Conservation (phyloP, 176 grass and related monocot genomes). For the Cymbopogon citratus region DNA sequence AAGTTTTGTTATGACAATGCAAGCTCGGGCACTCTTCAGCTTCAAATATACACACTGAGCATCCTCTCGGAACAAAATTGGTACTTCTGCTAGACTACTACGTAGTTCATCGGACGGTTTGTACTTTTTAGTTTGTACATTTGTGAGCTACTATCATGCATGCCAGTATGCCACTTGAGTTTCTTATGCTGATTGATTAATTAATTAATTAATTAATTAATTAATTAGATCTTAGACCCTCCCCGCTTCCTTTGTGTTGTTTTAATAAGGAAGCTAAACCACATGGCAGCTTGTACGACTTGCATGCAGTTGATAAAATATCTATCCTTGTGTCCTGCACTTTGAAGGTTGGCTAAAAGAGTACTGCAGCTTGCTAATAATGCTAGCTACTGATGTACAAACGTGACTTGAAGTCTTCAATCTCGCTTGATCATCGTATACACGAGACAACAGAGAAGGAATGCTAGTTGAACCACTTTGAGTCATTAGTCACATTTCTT, state of each 20-base stretch:
- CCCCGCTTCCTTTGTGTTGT: too few species aligned
- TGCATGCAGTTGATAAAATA: not conserved
- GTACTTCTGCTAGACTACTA: too few species aligned
- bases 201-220: too few species aligned
- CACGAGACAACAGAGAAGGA: not conserved
- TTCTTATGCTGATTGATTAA: not conserved
- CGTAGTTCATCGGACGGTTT: too few species aligned
- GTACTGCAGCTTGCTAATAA: not conserved
- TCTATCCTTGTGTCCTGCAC: not conserved
- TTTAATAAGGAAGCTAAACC: not conserved
- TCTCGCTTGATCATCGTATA: not conserved
- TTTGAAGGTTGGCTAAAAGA: too few species aligned
- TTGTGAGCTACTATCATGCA: too few species aligned
- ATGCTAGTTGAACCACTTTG: not conserved
- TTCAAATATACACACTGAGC: too few species aligned
- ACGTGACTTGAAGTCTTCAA: not conserved
- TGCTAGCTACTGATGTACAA: not conserved
- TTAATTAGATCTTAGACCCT: too few species aligned
- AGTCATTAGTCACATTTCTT: not conserved
- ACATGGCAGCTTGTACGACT: not conserved
- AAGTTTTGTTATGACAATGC: too few species aligned
- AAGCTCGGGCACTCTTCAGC: too few species aligned
- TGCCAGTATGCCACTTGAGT: not conserved
- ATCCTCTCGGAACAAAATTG: too few species aligned
- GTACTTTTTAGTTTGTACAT: too few species aligned